Conservation (phyloP, 1,284 basidiomycete species). For the Agroathelia rolfsii region DNA sequence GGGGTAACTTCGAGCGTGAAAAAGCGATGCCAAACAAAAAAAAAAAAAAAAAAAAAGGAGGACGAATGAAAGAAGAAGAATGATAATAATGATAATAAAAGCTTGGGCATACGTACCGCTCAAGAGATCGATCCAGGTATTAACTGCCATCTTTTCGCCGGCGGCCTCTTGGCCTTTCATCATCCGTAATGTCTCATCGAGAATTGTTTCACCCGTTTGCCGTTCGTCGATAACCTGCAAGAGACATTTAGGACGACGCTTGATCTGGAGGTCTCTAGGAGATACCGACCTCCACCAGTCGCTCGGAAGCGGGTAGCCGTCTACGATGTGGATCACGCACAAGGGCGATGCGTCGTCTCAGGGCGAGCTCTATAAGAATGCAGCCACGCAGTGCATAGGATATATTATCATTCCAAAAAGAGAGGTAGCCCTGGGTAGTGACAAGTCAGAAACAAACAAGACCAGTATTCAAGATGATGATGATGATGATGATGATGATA, state of each 20-base stretch:
- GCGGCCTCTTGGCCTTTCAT: conserved; percentile 65
- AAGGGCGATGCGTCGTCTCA: conserved; percentile 83
- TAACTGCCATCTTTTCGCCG: conserved; percentile 86
- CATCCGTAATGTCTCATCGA: conserved; percentile 93
- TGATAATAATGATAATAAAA: conserved; percentile 6
- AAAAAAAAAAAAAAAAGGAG: conserved; percentile 3
- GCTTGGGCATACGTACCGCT: conserved; percentile 80
- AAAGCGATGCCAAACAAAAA: conserved; percentile 1
- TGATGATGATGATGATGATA: too few species aligned
- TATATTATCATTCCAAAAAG: conserved; percentile 98
- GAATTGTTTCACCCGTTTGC: conserved; percentile 88
- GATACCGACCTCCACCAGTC: conserved; percentile 58
- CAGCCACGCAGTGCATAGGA: conserved; percentile 94
- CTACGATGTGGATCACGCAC: conserved; percentile 76
- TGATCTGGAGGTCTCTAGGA: too few species aligned
- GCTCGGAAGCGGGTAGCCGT: conserved; percentile 69
- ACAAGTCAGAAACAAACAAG: too few species aligned
- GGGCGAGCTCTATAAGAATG: conserved; percentile 88
- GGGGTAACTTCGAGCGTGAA: conserved; percentile 3
- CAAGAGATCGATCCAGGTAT: conserved; percentile 88
- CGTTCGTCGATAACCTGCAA: conserved; percentile 72
- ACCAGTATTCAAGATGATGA: too few species aligned
- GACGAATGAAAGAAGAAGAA: too few species aligned
- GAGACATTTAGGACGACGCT: too few species aligned
- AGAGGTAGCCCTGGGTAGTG: conserved; percentile 69